Evolutionary conservation across 768 basidiomycete genomes (phyloP).

Genomic region (Mycena haematopus): DNA sequence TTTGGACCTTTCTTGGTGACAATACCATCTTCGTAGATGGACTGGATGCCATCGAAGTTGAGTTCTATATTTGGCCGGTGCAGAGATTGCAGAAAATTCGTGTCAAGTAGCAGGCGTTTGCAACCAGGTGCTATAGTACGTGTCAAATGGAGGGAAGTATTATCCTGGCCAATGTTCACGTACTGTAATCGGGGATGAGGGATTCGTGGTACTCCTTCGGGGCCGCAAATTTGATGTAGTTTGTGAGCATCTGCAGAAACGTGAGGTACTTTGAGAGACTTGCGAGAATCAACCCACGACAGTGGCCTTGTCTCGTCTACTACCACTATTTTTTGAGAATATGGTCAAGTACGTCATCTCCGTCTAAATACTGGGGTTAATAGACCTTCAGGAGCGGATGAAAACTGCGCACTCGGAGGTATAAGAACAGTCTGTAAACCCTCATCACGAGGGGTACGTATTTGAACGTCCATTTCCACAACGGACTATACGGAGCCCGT

Average conservation of each 20-base stretch:
- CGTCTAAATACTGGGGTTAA: not conserved
- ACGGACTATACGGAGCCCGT: slow-evolving; percentile 37
- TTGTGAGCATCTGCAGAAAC: slow-evolving; percentile 26
- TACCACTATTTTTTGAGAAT: slow-evolving; percentile 12
- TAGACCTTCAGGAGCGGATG: not conserved
- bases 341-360: slow-evolving; percentile 18
- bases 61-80: slow-evolving; percentile 9
- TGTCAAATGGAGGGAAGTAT: not conserved
- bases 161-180: not conserved
- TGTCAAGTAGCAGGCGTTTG: slow-evolving; percentile 12
- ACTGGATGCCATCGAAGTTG: slow-evolving; percentile 17
- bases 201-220: slow-evolving; percentile 52
- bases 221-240: slow-evolving; percentile 45
- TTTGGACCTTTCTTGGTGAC: slow-evolving; percentile 6
- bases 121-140: slow-evolving; percentile 8
- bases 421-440: slow-evolving; percentile 35
- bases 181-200: slow-evolving; percentile 58
- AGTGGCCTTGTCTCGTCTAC: slow-evolving; percentile 20
- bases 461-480: slow-evolving; percentile 48
- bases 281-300: slow-evolving; percentile 8
- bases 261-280: not conserved
- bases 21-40: not conserved
- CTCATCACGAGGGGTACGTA: slow-evolving; percentile 46
- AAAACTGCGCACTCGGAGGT: slow-evolving; percentile 25
- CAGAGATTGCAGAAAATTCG: slow-evolving; percentile 1